A percentile compares a stretch with the other conserved stretches of the same genome.
These are phyloP conservation scores for Daedaleopsis nitida DNA, from an alignment of 768 basidiomycete species.

Conservation along the genomic window DNA sequence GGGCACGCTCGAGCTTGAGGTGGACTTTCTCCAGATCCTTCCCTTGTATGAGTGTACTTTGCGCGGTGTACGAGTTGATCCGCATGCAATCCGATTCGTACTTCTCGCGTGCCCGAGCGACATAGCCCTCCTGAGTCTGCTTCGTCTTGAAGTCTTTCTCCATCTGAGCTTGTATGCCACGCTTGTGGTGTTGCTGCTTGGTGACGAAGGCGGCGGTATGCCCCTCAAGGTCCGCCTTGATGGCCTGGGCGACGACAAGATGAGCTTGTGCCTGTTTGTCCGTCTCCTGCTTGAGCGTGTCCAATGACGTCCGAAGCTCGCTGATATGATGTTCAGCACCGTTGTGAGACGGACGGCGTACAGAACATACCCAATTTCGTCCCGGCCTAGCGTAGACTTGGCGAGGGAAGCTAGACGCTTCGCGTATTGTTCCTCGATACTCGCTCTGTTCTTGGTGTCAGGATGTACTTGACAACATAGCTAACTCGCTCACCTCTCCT, in stretches of 20 bases:
- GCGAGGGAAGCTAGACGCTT: constrained; percentile 80
- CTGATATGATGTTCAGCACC: constrained; percentile 39
- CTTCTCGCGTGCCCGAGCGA: constrained; percentile 87
- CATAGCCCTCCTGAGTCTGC: constrained; percentile 82
- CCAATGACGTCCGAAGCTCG: constrained; percentile 78
- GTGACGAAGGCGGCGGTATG: constrained; percentile 59
- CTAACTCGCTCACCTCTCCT: constrained; percentile 74
- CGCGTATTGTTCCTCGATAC: constrained; percentile 95
- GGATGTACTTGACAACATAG: background rate
- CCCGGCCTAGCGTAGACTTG: constrained; percentile 74
- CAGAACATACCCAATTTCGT: constrained; percentile 86
- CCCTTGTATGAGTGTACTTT: constrained; percentile 88
- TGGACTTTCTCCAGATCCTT: constrained; percentile 91
- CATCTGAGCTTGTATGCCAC: constrained; percentile 68
- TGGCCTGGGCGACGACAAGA: constrained; percentile 68
- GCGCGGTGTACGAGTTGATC: constrained; percentile 93
- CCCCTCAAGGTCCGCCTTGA: constrained; percentile 75
- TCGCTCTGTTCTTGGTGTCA: constrained; percentile 51
- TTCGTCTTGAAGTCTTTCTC: constrained; percentile 93
- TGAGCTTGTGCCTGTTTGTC: constrained; percentile 81
- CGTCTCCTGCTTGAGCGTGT: constrained; percentile 80
- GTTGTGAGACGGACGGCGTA: background rate
- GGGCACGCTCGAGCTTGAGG: constrained; percentile 82
- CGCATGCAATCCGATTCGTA: constrained; percentile 91
- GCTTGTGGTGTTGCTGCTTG: constrained; percentile 73